Percentiles rank a stretch among this genome's conserved stretches.
phyloP scores from a whole-genome alignment of 2,329 filamentous ascomycete genomes.

The Diplodia intermedia region DNA sequence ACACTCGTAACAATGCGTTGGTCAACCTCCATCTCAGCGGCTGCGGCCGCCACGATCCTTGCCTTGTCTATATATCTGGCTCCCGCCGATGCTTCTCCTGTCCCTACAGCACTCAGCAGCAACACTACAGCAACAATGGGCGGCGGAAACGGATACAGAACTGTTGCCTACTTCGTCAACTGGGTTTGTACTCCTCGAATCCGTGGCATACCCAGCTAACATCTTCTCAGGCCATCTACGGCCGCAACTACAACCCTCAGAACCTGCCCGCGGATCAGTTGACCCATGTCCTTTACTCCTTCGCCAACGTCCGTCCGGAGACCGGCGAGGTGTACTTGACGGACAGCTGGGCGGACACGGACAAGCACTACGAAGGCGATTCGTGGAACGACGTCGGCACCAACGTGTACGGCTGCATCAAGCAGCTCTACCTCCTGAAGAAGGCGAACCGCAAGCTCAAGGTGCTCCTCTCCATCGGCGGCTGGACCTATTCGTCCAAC shows the following conservation, averaged over 20 bases:
- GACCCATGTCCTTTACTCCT: constrained; percentile 89
- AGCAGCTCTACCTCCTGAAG: constrained; percentile 79
- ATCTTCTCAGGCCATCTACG: constrained; percentile 75
- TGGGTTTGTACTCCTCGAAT: constrained; percentile 55
- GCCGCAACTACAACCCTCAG: constrained; percentile 81
- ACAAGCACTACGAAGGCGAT: constrained; percentile 74
- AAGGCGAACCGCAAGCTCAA: constrained; percentile 78
- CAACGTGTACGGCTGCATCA: constrained; percentile 78
- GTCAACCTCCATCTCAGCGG: background rate
- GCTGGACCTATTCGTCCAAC: constrained; percentile 82
- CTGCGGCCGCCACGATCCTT: constrained; percentile 2
- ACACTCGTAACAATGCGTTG: constrained; percentile 22
- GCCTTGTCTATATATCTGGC: constrained; percentile 17
- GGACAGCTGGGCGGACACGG: constrained; percentile 71
- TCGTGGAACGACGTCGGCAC: constrained; percentile 69
- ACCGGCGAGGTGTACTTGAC: constrained; percentile 73
- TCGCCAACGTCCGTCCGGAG: constrained; percentile 82
- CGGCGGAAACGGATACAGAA: constrained; percentile 60
- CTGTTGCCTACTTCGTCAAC: constrained; percentile 77
- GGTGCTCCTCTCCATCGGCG: constrained; percentile 81
- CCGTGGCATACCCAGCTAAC: background rate
- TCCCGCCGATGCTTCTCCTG: background rate
- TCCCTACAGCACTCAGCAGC: background rate
- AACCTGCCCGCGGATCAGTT: constrained; percentile 80
- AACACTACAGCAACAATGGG: constrained; percentile 35